phyloP scores from a whole-genome alignment of 306 rosid species.

The Senna siamea region DNA sequence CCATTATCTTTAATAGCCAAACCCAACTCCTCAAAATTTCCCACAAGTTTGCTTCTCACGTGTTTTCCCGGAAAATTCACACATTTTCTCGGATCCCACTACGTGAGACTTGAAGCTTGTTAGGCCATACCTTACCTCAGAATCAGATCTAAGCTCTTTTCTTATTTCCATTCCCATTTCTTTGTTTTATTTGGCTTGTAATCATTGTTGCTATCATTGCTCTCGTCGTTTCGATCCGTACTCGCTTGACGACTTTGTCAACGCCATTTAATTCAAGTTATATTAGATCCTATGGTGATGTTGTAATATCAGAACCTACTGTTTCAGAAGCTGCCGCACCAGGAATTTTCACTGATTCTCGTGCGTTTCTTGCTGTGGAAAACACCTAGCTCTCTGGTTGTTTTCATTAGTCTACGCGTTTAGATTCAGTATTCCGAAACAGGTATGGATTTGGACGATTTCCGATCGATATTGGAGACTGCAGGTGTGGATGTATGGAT shows the following conservation, averaged over 20 bases:
- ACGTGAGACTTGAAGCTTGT: neutral
- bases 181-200: neutral
- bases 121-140: neutral
- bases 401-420: neutral
- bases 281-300: slow-evolving; percentile 35
- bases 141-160: slow-evolving; percentile 51
- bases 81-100: slow-evolving; percentile 8
- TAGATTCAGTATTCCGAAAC: neutral
- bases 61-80: neutral
- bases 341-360: slow-evolving; percentile 31
- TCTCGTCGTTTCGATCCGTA: slow-evolving; percentile 38
- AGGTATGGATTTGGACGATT: slow-evolving; percentile 83
- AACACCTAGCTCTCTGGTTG: too few species aligned
- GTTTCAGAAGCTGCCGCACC: slow-evolving; percentile 26
- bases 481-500: slow-evolving; percentile 88
- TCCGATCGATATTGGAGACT: slow-evolving; percentile 70
- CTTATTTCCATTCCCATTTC: neutral
- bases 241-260: neutral
- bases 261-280: neutral
- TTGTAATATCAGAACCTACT: slow-evolving; percentile 16
- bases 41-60: neutral
- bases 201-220: neutral
- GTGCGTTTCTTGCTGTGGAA: too few species aligned
- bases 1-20: too few species aligned
- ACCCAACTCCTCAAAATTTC: neutral